Evolutionary conservation across 2,329 filamentous ascomycete genomes (phyloP), one percentile per base, ranked within the genome.

Genomic region (Monosporascus ibericus): DNA sequence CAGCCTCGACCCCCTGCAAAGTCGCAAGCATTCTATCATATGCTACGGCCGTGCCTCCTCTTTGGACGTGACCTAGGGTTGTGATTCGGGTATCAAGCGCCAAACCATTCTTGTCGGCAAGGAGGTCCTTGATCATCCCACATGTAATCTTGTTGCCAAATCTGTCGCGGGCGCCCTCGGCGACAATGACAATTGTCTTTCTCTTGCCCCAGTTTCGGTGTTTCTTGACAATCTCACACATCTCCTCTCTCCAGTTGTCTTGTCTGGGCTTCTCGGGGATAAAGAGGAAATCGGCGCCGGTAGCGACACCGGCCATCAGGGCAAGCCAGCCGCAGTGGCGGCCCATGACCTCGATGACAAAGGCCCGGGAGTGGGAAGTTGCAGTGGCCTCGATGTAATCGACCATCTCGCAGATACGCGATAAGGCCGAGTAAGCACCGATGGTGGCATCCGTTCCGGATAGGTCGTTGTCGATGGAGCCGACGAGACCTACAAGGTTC

Each of bases 271-370:
- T 91, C 72, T 99, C 94, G 0, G 94, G 94, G 58, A 96, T 92
- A 71, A 99, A 97, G 63, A 97, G 83, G 72, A 95, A 99, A 71
- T 99, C 94, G 17, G 94, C 92, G 48, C 92, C 94, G 1, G 90
- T 96, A 53, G 90, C 92, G 54, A 99, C 92, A 64, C 92, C 92
- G 15, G 92, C 88, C 87, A 97, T 96, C 56, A 99, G 80, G 40
- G 94, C 94, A 56, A 99, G 78, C 94, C 94, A 99, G 57, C 94
- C 94, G 69, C 94, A 99, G 73, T 99, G 92, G 54, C 94, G 82
- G 48, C 94, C 94, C 94, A 99, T 99, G 64, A 99, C 94, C 71
- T 96, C 94, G 57, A 99, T 88, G 52, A 99, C 92, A 70, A 99
- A 99, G 39, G 94, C 94, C 63, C 94, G 82, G 59, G 95, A 95